phyloP scores from a whole-genome alignment of 148 eudicot species.

The Nepenthes mirabilis region DNA sequence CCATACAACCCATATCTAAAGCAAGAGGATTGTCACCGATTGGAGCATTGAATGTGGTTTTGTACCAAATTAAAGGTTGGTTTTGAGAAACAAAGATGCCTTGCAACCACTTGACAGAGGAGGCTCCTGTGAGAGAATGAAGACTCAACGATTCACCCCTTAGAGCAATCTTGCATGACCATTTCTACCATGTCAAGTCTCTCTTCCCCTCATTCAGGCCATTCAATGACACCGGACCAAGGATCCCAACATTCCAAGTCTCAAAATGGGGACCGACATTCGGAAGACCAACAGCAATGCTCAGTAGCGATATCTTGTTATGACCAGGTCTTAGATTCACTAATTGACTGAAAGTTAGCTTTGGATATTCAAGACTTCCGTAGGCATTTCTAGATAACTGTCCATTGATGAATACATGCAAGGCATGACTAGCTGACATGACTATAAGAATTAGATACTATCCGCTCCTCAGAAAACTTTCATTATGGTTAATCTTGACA shows the following conservation, averaged over 20 bases:
- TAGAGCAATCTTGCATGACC: conserved; percentile 89
- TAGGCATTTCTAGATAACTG: conserved; percentile 46
- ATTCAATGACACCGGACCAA: conserved; percentile 64
- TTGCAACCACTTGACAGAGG: conserved; percentile 56
- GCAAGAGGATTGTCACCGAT: conserved; percentile 23
- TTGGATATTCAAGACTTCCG: conserved; percentile 61
- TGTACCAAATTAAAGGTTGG: conserved; percentile 66
- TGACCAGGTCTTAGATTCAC: conserved; percentile 56
- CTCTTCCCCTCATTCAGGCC: conserved; percentile 54
- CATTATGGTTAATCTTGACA: conserved; percentile 35
- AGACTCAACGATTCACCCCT: conserved; percentile 54
- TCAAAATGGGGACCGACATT: conserved; percentile 74
- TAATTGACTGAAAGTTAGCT: conserved; percentile 40
- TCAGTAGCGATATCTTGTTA: conserved; percentile 72
- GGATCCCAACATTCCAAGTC: conserved; percentile 65
- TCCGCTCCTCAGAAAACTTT: conserved; percentile 37
- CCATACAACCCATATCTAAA: conserved; percentile 22
- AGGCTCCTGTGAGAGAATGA: conserved; percentile 49
- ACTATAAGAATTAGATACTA: conserved; percentile 48
- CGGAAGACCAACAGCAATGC: conserved; percentile 77
- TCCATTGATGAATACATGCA: conserved; percentile 70
- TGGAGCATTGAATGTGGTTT: conserved; percentile 33
- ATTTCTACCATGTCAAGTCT: conserved; percentile 63
- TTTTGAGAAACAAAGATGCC: conserved; percentile 32
- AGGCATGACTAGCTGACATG: conserved; percentile 71